Percentiles rank a stretch among this genome's conserved stretches.
These are phyloP conservation scores for Colletotrichum sp. DNA, from an alignment of 2,329 filamentous ascomycete genomes.

Conservation along the genomic window DNA sequence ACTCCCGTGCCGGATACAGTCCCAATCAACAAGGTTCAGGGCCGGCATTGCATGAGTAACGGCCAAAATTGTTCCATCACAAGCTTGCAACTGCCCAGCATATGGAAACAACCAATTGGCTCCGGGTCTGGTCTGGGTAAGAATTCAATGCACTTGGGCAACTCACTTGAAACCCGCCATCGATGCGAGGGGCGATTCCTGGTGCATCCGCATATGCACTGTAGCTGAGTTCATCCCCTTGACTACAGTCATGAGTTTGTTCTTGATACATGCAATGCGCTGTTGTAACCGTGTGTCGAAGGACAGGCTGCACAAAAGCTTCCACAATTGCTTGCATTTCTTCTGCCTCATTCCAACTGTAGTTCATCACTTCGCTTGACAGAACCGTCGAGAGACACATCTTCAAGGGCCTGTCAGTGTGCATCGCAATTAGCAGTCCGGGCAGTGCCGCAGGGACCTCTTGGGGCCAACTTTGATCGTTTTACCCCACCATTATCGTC, in stretches of 20 bases:
- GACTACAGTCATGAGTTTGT: neutral
- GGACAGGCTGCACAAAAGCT: neutral
- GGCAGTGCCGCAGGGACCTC: constrained; percentile 1
- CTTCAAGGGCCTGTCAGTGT: neutral
- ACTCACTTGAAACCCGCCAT: neutral
- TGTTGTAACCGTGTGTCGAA: neutral
- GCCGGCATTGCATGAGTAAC: neutral
- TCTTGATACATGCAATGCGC: neutral
- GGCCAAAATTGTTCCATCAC: neutral
- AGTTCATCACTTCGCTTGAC: neutral
- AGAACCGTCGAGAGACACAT: neutral
- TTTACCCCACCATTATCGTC: constrained; percentile 21
- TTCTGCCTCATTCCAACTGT: neutral
- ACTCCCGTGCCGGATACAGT: neutral
- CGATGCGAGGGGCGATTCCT: neutral
- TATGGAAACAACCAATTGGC: neutral
- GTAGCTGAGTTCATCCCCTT: neutral
- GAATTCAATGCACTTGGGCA: neutral
- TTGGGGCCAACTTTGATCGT: neutral
- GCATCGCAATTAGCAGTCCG: neutral
- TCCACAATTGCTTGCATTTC: neutral
- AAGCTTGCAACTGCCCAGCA: neutral
- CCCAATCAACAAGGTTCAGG: neutral
- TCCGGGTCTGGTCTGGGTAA: neutral
- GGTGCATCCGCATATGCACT: neutral